Evolutionary conservation across 495 filamentous ascomycete genomes (phyloP).

Genomic region (Annulohypoxylon bovei): DNA sequence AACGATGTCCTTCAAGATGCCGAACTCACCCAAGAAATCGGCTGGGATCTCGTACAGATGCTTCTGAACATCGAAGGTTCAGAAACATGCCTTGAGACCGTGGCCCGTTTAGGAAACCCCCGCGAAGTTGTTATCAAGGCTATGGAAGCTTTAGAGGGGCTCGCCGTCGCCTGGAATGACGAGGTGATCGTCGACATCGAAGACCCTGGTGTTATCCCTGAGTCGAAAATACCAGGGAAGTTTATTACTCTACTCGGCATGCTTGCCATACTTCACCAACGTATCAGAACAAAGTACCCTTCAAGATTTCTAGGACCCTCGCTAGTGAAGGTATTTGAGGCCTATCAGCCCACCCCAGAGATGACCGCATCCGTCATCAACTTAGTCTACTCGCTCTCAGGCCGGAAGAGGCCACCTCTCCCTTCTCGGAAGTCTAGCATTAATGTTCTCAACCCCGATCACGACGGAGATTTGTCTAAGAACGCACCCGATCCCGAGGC

Average conservation of each 20-base stretch:
- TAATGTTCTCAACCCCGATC: constrained; percentile 60
- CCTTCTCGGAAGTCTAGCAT: constrained; percentile 75
- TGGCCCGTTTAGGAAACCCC: constrained; percentile 87
- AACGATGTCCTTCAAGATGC: constrained; percentile 85
- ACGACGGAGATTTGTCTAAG: constrained; percentile 56
- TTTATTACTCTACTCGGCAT: constrained; percentile 83
- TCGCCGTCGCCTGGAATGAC: constrained; percentile 65
- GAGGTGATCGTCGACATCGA: constrained; percentile 55
- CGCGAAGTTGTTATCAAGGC: constrained; percentile 92
- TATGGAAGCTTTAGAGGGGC: constrained; percentile 70
- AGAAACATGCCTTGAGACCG: constrained; percentile 75
- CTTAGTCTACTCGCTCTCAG: constrained; percentile 77
- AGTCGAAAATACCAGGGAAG: constrained; percentile 53
- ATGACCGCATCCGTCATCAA: constrained; percentile 79
- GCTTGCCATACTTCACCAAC: constrained; percentile 83
- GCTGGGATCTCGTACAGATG: constrained; percentile 93
- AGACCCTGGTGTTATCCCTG: constrained; percentile 31
- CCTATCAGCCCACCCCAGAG: constrained; percentile 71
- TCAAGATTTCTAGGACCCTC: constrained; percentile 93
- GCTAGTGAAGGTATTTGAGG: constrained; percentile 76
- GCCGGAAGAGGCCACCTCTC: constrained; percentile 75
- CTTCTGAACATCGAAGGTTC: constrained; percentile 81
- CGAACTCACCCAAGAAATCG: constrained; percentile 86
- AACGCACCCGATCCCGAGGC: constrained; percentile 86
- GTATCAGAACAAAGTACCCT: constrained; percentile 90